Base-by-base conservation (phyloP, 805 yeast species). In the Brettanomyces anomalus region DNA sequence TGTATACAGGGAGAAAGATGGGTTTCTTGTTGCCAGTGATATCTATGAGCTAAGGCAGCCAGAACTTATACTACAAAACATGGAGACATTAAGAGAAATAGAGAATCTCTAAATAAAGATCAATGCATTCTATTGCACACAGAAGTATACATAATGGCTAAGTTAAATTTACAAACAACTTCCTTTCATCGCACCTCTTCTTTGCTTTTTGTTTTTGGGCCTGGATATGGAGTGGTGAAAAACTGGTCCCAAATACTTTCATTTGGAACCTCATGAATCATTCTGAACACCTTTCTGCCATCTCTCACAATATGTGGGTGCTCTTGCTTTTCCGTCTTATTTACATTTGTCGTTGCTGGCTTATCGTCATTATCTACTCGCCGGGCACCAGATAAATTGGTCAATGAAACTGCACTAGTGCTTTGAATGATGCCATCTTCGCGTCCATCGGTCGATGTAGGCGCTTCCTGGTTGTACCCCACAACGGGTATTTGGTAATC, bases 231-330 rank as follows among this genome's bases (percentile, higher is more conserved):
- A 11, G 28, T 24, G 28, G 64, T 61, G 54, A 79, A 77, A 49
- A 76, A 75, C 49, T 77, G 83, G 41, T 78, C 85, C 84, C 86
- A 80, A 30, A 81, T 78, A 20, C 78, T 67, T 43, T 80, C 86
- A 3, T 76, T 71, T 4, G 83, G 79, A 38, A 79, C 73, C 54
- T 75, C 81, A 51, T 71, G 74, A 46, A 81, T 71, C 65, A 81
- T 62, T 51, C 79, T 84, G 53, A 70, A 76, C 17, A 79, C 71
- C 40, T 68, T 64, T 46, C 70, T 71, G 4, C 80, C 81, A 47
- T 81, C 86, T 33, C 53, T 62, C 5, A 3, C 17, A 11, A 20
- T 6, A 6, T 11, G 18, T 8, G 30, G 39, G 6, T 14, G 31
- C 18, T n/a, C 34, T 32, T 6, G 13, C 18, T 32, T 32, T n/a